Base-by-base conservation (phyloP, 1,139 yeast genomes). In the Dujonia santamariae region DNA sequence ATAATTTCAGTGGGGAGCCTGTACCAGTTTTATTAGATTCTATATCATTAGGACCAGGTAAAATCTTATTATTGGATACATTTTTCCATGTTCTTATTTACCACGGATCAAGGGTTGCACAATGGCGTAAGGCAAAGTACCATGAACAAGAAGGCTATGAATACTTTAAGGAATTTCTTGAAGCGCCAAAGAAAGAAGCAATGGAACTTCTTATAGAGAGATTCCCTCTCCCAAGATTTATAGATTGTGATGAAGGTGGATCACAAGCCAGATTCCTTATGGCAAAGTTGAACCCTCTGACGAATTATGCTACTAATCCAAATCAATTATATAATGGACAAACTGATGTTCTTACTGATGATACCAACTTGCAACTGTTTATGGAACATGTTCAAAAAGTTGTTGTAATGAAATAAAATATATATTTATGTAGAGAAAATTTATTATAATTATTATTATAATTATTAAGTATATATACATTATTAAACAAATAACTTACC, bases 201-300 rank as follows among this genome's bases (percentile, higher is more conserved):
- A 76, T 83, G 40, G 83, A 76, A 36, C 64, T 82, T 26, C 61
- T 83, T 28, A 63, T 75, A 41, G 90, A 82, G 47, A 58, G 92
- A 41, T 80, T 80, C 63, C 88, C 88, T 13, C 63, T 81, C 41
- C 88, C 88, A 2, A 63, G 88, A 43, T 81, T 80, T 47, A 78
- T 81, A 38, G 86, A 80, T 50, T 78, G 85, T 32, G 85, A 81
- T 44, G 86, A 81, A 48, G 84, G 86, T 31, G 88, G 87, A 2
- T 78, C 85, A 0, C 92, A 83, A 48, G 87, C 92, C 0, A 67
- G 94, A 51, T 84, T 84, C 52, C 63, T 84, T 41, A 75, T 79
- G 72, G 82, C 88, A 3, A 80, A 81, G 52, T 63, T 84, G 48
- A 84, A 83, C 52, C 94, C 94, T 13, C 75, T 86, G 17, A 77